phyloP scores from a whole-genome alignment of 805 yeast genomes.

The Schwanniomyces polymorphus region DNA sequence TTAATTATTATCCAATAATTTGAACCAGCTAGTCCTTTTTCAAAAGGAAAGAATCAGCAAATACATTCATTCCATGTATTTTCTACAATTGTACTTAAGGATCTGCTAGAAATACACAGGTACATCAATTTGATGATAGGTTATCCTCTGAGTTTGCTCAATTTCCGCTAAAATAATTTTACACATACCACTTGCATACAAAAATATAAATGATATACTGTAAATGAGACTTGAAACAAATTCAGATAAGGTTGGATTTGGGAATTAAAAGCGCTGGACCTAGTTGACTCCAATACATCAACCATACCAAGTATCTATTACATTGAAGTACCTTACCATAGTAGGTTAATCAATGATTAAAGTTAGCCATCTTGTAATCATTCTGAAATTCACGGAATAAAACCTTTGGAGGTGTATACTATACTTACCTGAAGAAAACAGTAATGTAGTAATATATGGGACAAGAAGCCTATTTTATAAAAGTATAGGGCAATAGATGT shows the following conservation, averaged over 20 bases:
- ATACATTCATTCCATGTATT: too few species aligned
- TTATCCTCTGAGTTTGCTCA: too few species aligned
- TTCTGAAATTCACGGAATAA: slow-evolving; percentile 20
- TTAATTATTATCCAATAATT: too few species aligned
- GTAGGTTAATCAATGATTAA: slow-evolving; percentile 37
- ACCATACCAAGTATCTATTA: slow-evolving; percentile 42
- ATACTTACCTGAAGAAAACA: slow-evolving; percentile 34
- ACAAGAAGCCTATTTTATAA: slow-evolving; percentile 32
- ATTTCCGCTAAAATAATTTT: too few species aligned
- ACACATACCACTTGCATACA: too few species aligned
- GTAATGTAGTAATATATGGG: slow-evolving; percentile 39
- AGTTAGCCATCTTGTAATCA: slow-evolving; percentile 27
- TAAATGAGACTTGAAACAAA: slow-evolving; percentile 39
- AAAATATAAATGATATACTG: slow-evolving; percentile 40
- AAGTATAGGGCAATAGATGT: slow-evolving; percentile 35
- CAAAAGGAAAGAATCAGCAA: too few species aligned
- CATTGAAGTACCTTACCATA: slow-evolving; percentile 40
- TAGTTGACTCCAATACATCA: slow-evolving; percentile 31
- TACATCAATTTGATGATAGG: too few species aligned
- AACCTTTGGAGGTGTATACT: slow-evolving; percentile 27
- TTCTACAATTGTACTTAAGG: too few species aligned
- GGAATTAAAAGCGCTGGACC: slow-evolving; percentile 41
- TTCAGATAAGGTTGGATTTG: slow-evolving; percentile 42
- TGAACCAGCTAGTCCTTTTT: too few species aligned
- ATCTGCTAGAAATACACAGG: too few species aligned